Evolutionary conservation across 768 basidiomycete genomes (phyloP).

Genomic region (Suillus plorans): DNA sequence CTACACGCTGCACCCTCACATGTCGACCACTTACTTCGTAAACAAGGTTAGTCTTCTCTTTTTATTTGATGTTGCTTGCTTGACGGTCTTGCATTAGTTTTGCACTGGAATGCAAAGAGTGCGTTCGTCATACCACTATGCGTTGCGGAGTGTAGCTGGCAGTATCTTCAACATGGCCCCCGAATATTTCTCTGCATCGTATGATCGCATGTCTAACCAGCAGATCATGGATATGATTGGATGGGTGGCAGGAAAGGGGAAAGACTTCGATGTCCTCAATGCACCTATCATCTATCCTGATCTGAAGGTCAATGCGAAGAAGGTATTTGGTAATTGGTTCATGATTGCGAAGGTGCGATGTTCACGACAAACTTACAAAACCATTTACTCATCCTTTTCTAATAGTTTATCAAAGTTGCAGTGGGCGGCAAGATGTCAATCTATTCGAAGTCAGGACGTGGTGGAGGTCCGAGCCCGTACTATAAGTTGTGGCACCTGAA

Average conservation of each 20-base stretch:
- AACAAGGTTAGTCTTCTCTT: background rate
- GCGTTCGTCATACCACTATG: background rate
- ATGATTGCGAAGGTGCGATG: conserved; percentile 4
- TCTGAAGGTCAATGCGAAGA: background rate
- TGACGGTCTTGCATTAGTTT: background rate
- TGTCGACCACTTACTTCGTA: background rate
- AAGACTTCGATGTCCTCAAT: background rate
- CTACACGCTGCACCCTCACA: background rate
- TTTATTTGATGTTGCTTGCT: background rate
- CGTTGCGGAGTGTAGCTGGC: background rate
- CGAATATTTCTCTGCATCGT: background rate
- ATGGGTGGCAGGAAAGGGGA: background rate
- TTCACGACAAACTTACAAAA: background rate
- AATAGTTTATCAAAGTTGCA: conserved; percentile 7
- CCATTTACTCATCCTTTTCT: background rate
- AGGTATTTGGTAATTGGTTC: conserved; percentile 3
- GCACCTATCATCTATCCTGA: conserved; percentile 6
- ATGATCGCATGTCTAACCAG: background rate
- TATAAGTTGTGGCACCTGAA: background rate
- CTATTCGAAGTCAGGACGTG: background rate
- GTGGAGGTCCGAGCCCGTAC: background rate
- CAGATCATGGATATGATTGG: background rate
- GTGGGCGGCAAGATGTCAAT: conserved; percentile 4
- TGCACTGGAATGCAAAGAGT: background rate
- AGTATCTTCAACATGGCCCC: background rate